Evolutionary conservation across 2,329 filamentous ascomycete species (phyloP), one percentile per base, ranked within the genome.

Genomic region (Tolypocladium album): DNA sequence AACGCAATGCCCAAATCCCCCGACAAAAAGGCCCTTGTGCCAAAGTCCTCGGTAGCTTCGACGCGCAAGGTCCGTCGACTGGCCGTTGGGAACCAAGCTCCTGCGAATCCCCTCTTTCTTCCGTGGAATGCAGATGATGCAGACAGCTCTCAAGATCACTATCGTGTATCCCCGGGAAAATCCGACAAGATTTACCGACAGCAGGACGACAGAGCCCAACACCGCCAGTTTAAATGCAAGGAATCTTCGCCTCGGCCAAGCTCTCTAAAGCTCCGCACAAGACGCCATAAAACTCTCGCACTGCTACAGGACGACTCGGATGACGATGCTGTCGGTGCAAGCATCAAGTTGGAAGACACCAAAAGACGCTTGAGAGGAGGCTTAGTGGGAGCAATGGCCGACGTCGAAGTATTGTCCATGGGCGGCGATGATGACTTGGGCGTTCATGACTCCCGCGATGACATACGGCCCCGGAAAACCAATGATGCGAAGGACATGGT

Each of bases 51-150:
- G 20, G 68, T 67, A 39, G 59, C 66, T 20, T 66, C 68, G 36
- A 64, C 59, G 11, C 70, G 68, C 43, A 71, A 68, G 60, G 66
- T 74, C 24, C 70, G 72, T 27, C 69, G 69, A 9, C 65, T 74
- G 11, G 64, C 65, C 34, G 47, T 66, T 56, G n/a, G 61, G 40
- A 53, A 52, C 4, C 65, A 67, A 52, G n/a, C 61, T 8, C 55
- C 61, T 5, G 55, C 59, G 38, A 74, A 74, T 53, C 70, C 68
- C 7, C 65, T 74, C 8, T 69, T 74, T 17, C 68, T 70, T 56
- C 69, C 63, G 60, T 74, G 71, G 69, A 69, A 64, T 56, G 64
- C 64, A 1, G 64, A 67, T 24, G 63, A 68, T 56, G 58, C 62
- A 34, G 60, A 62, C 57, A 61, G 38, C 56, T 38, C 62, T 6